A percentile compares a stretch with the other conserved stretches of the same genome.
Conservation (phyloP, 1,284 basidiomycete species). For the Chalciporus sp. region DNA sequence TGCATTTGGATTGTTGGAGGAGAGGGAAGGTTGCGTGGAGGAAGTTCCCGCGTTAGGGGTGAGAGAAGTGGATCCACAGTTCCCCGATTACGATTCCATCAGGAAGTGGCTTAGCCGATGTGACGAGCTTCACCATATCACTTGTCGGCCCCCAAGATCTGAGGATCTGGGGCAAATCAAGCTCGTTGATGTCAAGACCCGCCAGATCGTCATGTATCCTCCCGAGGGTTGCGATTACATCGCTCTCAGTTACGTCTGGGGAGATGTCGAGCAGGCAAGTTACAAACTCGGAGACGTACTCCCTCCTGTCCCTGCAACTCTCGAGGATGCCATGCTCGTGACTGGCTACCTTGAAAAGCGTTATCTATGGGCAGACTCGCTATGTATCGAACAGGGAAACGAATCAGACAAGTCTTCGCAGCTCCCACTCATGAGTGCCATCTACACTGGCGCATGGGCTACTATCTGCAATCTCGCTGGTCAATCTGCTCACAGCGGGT, state of each 20-base stretch:
- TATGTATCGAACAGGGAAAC: constrained; percentile 22
- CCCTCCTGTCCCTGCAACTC: constrained; percentile 13
- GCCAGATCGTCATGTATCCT: constrained; percentile 11
- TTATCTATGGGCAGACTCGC: constrained; percentile 22
- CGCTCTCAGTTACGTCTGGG: constrained; percentile 30
- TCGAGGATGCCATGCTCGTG: constrained; percentile 20
- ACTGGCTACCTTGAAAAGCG: constrained; percentile 10
- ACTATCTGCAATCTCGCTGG: constrained; percentile 14
- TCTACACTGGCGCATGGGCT: constrained; percentile 18
- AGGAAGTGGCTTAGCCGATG: constrained; percentile 11
- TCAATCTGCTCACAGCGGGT: constrained; percentile 8
- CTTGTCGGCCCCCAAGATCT: constrained; percentile 6
- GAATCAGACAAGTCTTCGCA: constrained; percentile 12
- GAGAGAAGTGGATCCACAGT: constrained; percentile 1
- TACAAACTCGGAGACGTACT: constrained; percentile 9
- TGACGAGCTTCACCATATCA: constrained; percentile 8
- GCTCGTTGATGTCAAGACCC: constrained; percentile 14
- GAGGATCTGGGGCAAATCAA: constrained; percentile 13
- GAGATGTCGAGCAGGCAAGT: constrained; percentile 8
- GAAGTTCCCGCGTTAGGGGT: constrained; percentile 1
- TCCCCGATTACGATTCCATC: constrained; percentile 7
- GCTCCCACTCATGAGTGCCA: constrained; percentile 18
- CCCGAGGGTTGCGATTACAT: constrained; percentile 9
- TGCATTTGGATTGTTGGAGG: constrained; percentile 4
- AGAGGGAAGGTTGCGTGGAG: background rate